Conservation (phyloP, 306 rosid species). For the Sesbania bispinosa region DNA sequence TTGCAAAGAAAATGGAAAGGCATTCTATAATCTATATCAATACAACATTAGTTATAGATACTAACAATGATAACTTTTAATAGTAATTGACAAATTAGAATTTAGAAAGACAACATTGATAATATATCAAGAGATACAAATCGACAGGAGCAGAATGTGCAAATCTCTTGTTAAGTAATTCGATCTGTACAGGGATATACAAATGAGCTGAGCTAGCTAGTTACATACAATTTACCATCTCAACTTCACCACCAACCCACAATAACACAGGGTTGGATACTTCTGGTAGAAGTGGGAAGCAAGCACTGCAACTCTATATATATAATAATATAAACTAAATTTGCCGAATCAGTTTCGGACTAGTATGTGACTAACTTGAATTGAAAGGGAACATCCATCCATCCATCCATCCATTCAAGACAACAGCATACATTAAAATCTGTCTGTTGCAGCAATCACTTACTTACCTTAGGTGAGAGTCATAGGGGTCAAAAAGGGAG, state of each 20-base stretch:
- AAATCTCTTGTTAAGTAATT: slow-evolving; percentile 41
- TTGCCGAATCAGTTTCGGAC: slow-evolving; percentile 27
- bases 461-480: slow-evolving; percentile 78
- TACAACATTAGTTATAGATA: not conserved
- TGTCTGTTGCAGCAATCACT: slow-evolving; percentile 31
- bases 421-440: slow-evolving; percentile 34
- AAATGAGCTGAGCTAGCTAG: slow-evolving; percentile 49
- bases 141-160: slow-evolving; percentile 19
- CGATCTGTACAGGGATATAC: slow-evolving; percentile 85
- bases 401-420: slow-evolving; percentile 35
- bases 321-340: slow-evolving; percentile 33
- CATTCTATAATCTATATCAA: not conserved
- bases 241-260: slow-evolving; percentile 82
- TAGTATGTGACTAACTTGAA: slow-evolving; percentile 32
- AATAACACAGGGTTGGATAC: slow-evolving; percentile 58
- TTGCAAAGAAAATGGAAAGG: not conserved
- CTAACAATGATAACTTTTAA: not conserved
- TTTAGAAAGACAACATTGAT: not conserved
- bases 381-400: slow-evolving; percentile 15
- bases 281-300: slow-evolving; percentile 78
- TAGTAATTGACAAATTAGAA: not conserved
- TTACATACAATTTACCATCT: slow-evolving; percentile 60
- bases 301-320: slow-evolving; percentile 37
- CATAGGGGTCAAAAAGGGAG: slow-evolving; percentile 74
- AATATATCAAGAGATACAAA: slow-evolving; percentile 20